Base-by-base conservation (phyloP, 257 asterid species). In the Petunia axillaris region DNA sequence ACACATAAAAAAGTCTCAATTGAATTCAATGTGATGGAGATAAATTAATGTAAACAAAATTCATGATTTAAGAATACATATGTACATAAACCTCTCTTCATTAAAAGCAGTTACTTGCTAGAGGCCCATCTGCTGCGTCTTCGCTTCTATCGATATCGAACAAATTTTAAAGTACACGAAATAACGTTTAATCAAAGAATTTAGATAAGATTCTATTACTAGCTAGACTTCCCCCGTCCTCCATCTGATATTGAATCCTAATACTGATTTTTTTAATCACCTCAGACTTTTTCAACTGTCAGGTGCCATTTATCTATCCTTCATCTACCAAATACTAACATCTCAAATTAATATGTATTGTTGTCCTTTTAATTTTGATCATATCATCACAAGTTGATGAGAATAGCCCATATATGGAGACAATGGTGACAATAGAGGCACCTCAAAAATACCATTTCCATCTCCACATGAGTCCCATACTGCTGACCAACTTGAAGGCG, bases 401-500 rank as follows among this genome's bases (percentile, higher is more conserved):
- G 91, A 81, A 71, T 82, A 84, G 7, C 88, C 86, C 62, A 89
- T 52, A 55, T 81, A 53, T 3, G 90, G 86, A 59, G 81, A 77
- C 7, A 94, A 87, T 9, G 96, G 98, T 41, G 98, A 93, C 16
- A 93, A 44, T 64, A 88, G 94, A 46, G 98, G 98, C 4, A 95
- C 87, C 60, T 93, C 98, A 73, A 93, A 95, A n/a, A 95, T 91
- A 37, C 98, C 97, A 76, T 88, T 88, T 70, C 65, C 93, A 16
- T 93, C 95, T 1, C 87, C 94, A n/a, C 84, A 25, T 25, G 25
- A 16, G 67, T 91, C 97, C 98, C 97, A 95, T 75, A 95, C 90
- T 4, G 96, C 80, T 84, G 81, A 87, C 99, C 99, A 95, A 76
- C 80, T 92, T 2, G 99, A 91, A 84, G 98, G 99, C 85, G 98